A percentile compares a stretch with the other conserved stretches of the same genome.
Evolutionary conservation across 805 yeast species (phyloP).

Genomic region (Candida vaughaniae): DNA sequence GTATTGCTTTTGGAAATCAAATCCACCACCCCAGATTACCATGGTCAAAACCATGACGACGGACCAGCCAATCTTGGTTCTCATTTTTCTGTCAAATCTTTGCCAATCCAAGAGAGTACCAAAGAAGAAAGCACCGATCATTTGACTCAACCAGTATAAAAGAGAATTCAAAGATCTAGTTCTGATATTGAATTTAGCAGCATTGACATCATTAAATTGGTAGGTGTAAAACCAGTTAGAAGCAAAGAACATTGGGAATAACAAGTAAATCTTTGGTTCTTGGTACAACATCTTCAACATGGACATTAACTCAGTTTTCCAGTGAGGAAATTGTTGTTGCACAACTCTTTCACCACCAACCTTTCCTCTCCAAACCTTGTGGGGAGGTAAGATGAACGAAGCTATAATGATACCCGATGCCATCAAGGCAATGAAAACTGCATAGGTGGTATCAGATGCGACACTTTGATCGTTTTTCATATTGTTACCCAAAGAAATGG

Average conservation of each 20-base stretch:
- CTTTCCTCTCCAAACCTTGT: conserved; percentile 49
- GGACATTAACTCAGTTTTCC: conserved; percentile 41
- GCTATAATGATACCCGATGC: conserved; percentile 46
- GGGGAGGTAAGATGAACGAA: conserved; percentile 45
- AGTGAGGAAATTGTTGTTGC: conserved; percentile 43
- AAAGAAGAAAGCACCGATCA: conserved; percentile 52
- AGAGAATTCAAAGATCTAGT: conserved; percentile 62
- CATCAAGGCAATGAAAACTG: conserved; percentile 55
- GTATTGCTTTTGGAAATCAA: conserved; percentile 43
- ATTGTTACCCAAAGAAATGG: conserved; percentile 57
- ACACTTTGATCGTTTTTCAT: conserved; percentile 38
- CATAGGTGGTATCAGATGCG: conserved; percentile 49
- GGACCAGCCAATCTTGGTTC: conserved; percentile 48
- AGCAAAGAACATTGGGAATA: conserved; percentile 63
- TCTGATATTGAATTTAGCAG: conserved; percentile 54
- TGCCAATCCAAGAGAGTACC: conserved; percentile 50
- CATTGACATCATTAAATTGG: conserved; percentile 59
- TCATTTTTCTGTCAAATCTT: conserved; percentile 37
- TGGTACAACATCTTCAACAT: conserved; percentile 8
- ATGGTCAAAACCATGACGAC: conserved; percentile 39
- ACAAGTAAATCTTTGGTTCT: conserved; percentile 41
- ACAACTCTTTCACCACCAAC: conserved; percentile 51
- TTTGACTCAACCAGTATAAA: conserved; percentile 60
- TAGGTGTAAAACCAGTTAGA: conserved; percentile 69
- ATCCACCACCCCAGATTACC: conserved; percentile 63